Conservation (phyloP, 495 filamentous ascomycete genomes). For the Pseudoneurospora amorphoporcata region DNA sequence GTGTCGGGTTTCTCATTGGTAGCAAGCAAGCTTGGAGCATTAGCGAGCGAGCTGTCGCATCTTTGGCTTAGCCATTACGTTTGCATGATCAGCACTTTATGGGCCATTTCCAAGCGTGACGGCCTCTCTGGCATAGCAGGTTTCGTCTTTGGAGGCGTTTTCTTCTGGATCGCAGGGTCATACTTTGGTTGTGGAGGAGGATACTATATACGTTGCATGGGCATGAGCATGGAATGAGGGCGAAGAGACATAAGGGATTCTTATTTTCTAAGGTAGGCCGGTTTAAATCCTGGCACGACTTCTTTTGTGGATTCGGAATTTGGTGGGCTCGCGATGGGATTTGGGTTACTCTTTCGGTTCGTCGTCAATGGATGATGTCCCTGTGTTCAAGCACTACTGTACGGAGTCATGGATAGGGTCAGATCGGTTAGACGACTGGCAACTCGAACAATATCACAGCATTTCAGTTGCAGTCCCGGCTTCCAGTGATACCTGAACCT, state of each 20-base stretch:
- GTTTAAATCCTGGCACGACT: background rate
- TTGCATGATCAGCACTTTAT: background rate
- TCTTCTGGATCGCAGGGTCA: background rate
- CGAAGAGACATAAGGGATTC: background rate
- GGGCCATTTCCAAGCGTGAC: background rate
- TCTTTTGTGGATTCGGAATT: background rate
- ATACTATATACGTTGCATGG: background rate
- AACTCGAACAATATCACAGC: background rate
- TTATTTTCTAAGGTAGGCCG: background rate
- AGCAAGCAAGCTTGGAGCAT: background rate
- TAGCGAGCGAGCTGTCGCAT: background rate
- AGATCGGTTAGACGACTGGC: background rate
- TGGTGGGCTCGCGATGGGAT: background rate
- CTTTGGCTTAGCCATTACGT: background rate
- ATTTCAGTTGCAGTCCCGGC: background rate
- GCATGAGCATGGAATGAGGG: background rate
- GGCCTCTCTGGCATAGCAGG: background rate
- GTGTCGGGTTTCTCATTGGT: background rate
- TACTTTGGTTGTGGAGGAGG: background rate
- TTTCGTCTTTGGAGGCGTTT: background rate
- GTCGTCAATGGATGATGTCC: background rate
- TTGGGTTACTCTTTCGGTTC: background rate
- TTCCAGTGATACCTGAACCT: background rate
- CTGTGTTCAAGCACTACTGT: background rate
- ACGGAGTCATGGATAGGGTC: background rate